Conservation (phyloP, 805 yeast genomes). For the Candida quercuum region DNA sequence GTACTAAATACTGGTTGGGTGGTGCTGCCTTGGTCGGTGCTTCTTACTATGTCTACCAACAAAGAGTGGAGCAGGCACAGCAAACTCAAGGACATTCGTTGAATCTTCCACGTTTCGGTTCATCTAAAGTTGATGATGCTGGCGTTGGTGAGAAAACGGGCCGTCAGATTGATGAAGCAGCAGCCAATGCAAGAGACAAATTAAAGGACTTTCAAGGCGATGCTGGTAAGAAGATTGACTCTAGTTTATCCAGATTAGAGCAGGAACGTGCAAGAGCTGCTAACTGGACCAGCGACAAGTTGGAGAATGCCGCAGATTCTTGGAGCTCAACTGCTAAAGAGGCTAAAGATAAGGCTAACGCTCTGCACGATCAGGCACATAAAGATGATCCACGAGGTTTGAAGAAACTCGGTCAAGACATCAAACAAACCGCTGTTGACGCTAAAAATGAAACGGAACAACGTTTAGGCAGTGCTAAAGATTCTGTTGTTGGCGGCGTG, state of each 20-base stretch:
- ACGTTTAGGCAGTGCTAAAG: slow-evolving; percentile 11
- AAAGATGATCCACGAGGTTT: slow-evolving; percentile 12
- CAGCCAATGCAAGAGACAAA: slow-evolving; percentile 11
- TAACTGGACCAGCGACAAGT: slow-evolving; percentile 20
- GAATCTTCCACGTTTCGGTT: slow-evolving; percentile 8
- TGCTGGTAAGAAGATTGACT: slow-evolving; percentile 17
- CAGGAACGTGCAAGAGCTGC: slow-evolving; percentile 9
- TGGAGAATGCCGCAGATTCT: slow-evolving; percentile 8
- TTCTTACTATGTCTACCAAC: slow-evolving; percentile 21
- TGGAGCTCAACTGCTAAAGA: slow-evolving; percentile 10
- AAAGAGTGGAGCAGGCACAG: slow-evolving; percentile 16
- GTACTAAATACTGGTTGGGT: slow-evolving; percentile 7
- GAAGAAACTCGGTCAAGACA: slow-evolving; percentile 11
- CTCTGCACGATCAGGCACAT: slow-evolving; percentile 12
- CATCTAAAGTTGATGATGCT: slow-evolving; percentile 4
- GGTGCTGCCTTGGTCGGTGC: slow-evolving; percentile 22
- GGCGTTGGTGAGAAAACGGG: slow-evolving; percentile 21
- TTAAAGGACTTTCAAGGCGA: slow-evolving; percentile 12
- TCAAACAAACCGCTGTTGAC: slow-evolving; percentile 10
- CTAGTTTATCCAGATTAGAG: slow-evolving; percentile 10
- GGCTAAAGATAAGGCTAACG: slow-evolving; percentile 15
- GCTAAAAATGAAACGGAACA: slow-evolving; percentile 18
- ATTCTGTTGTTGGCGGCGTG: slow-evolving; percentile 14
- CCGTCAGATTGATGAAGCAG: slow-evolving; percentile 22
- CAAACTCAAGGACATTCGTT: not conserved